Evolutionary conservation across 2,329 filamentous ascomycete genomes (phyloP), one percentile per base, ranked within the genome.

Genomic region (Cordyceps tenuipes): DNA sequence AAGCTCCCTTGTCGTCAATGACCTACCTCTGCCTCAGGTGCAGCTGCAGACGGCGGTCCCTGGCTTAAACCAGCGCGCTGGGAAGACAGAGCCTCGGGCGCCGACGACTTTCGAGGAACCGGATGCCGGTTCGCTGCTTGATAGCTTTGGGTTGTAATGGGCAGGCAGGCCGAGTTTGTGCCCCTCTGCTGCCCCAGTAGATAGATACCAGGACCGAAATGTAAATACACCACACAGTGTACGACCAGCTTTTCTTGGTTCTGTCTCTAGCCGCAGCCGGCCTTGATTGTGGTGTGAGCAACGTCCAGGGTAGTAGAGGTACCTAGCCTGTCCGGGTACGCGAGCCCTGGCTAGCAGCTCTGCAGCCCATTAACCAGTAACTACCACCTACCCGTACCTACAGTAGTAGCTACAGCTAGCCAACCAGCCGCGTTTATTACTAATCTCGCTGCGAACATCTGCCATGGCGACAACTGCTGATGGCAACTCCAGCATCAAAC

Each of bases 51-150:
- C 72, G 4, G 75, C 78, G 36, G 73, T 75, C 68, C 77, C 71
- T 68, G 74, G 69, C 51, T 15, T 19, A 9, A 49, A 48, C 12
- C 31, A 57, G 31, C 29, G 43, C 21, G 76, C 69, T 64, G 66
- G 72, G 66, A 70, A 66, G 58, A 74, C 71, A 62, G 67, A 73
- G 29, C 82, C 87, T 67, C 79, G 82, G 15, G 80, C 86, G 17
- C 85, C 91, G 1, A 91, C 88, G 21, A 85, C 87, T 63, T 97
- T 97, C 71, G 82, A 95, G 67, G 94, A 99, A 73, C 94, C 94
- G n/a, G 91, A 96, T 75, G 82, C 89, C 31, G 90, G 84, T 70
- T 93, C 90, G 62, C 75, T 99, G 69, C 78, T 97, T 67, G 93
- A 97, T 77, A 92, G 84, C 71, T 97, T 97, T 80, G 93, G 93